Base-by-base conservation (phyloP, 768 basidiomycete species). In the Pleurotus citrinopileatus region DNA sequence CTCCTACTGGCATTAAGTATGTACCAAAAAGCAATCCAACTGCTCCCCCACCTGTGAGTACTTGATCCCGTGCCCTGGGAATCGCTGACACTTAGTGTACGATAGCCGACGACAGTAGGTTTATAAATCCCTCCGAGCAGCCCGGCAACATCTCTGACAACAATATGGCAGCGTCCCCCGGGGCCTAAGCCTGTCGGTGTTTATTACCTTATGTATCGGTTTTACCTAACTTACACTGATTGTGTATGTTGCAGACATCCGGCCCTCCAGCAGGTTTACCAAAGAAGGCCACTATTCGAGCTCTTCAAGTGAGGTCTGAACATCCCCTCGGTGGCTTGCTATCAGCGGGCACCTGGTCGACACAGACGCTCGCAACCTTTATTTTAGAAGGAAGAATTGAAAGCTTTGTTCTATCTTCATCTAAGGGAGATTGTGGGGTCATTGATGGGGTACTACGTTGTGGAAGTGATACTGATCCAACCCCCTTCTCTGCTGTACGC, bases 321-420 rank as follows among this genome's bases (percentile, higher is more conserved):
- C 63, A 68, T 5, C 59, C 58, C 4, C 63, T 73, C 8, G 83
- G 83, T 4, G 83, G 81, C 13, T 74, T 86, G 23, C 72, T 86
- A 38, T 73, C 79, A 1, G 61, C 60, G 5, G 84, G 81, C 20
- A 84, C 80, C 12, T 84, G 81, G 81, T 82, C 80, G 4, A 79
- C 78, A 8, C 83, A 84, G 63, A 83, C 82, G 7, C 70, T 77
- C 20, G 82, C 81, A 10, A 83, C 81, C 3, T 79, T 75, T 59
- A 78, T 76, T 2, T 55, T 80, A 22, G 71, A 75, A 8, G 80
- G 81, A 25, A 67, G 72, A 13, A 59, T 71, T 19, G 70, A 70
- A 5, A 74, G 76, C 59, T 83, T 84, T 68, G 83, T 79, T 8
- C 70, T 86, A 70, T 71, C 71, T 22, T 81, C 81, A 19, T 81